These are phyloP conservation scores for Fusarium veterinarium DNA, from an alignment of 2,329 filamentous ascomycete genomes.

Conservation along the genomic window DNA sequence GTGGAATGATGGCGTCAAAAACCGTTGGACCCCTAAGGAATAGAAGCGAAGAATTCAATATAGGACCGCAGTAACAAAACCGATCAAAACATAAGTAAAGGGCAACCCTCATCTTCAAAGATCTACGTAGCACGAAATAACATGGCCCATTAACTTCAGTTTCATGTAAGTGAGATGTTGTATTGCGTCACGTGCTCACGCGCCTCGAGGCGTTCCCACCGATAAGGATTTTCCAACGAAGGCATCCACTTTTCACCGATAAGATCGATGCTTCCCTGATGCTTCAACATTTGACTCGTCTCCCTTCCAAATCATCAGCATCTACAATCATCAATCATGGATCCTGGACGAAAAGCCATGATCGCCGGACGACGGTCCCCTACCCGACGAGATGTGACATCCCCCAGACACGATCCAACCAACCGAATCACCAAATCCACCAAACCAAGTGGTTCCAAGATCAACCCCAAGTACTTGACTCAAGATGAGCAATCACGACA, in stretches of 20 bases:
- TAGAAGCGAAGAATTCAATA: neutral
- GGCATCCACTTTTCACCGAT: conserved; percentile 32
- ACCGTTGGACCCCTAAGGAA: neutral
- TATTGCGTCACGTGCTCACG: conserved; percentile 2
- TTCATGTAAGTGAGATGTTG: neutral
- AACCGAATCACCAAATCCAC: conserved; percentile 66
- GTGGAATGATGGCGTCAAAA: conserved; percentile 9
- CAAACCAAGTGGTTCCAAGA: conserved; percentile 44
- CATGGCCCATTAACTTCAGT: neutral
- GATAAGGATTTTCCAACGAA: conserved; percentile 23
- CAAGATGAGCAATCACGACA: conserved; percentile 81
- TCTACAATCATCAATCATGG: conserved; percentile 54
- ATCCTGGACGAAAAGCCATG: conserved; percentile 67
- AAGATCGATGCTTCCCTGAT: conserved; percentile 20
- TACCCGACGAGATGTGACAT: conserved; percentile 62
- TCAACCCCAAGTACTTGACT: conserved; percentile 64
- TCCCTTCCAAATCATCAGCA: neutral
- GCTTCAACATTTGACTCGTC: conserved; percentile 1
- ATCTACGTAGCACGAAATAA: neutral
- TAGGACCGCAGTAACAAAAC: no score
- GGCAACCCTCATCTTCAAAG: rapidly evolving
- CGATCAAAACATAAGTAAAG: neutral
- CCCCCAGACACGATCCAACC: conserved; percentile 65
- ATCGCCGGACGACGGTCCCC: conserved; percentile 60
- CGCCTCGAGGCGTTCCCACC: neutral